Evolutionary conservation across 129 eudicot species (phyloP).

Genomic region (Tagetes erecta): DNA sequence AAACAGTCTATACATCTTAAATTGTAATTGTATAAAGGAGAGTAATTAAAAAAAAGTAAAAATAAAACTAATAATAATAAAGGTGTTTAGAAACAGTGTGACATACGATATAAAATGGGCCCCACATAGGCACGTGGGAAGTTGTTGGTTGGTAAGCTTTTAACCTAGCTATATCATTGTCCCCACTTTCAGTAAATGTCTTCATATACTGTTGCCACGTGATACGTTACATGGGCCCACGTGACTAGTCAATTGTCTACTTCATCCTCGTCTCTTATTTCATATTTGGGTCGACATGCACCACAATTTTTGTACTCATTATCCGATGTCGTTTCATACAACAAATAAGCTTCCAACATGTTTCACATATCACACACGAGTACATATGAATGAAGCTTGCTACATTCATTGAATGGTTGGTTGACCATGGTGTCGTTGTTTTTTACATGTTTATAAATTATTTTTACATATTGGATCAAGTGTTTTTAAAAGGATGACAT

Average conservation of each 20-base stretch:
- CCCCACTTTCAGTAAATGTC: slow-evolving; percentile 38
- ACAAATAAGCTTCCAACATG: slow-evolving; percentile 12
- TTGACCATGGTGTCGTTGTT: too few relatives aligned
- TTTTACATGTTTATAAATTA: too few relatives aligned
- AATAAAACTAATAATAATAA: background rate
- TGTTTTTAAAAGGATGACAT: too few relatives aligned
- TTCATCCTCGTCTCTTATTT: slow-evolving; percentile 36
- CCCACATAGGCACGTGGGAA: slow-evolving; percentile 31
- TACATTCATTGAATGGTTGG: background rate
- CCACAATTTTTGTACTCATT: slow-evolving; percentile 16
- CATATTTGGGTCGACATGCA: slow-evolving; percentile 34
- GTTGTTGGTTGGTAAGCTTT: slow-evolving; percentile 32
- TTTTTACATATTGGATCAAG: too few relatives aligned
- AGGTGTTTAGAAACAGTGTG: slow-evolving; percentile 10
- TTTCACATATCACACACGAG: background rate
- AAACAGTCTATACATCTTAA: too few relatives aligned
- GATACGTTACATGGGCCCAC: slow-evolving; percentile 18
- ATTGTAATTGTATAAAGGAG: too few relatives aligned
- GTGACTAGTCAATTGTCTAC: slow-evolving; percentile 31
- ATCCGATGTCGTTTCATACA: slow-evolving; percentile 5
- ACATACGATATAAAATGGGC: slow-evolving; percentile 26
- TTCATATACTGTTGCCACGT: slow-evolving; percentile 30
- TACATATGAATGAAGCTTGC: background rate
- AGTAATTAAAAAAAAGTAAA: too few relatives aligned
- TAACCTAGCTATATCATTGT: slow-evolving; percentile 32